Evolutionary conservation across 2,329 filamentous ascomycete species (phyloP).

Genomic region (Colletotrichum graminicola): DNA sequence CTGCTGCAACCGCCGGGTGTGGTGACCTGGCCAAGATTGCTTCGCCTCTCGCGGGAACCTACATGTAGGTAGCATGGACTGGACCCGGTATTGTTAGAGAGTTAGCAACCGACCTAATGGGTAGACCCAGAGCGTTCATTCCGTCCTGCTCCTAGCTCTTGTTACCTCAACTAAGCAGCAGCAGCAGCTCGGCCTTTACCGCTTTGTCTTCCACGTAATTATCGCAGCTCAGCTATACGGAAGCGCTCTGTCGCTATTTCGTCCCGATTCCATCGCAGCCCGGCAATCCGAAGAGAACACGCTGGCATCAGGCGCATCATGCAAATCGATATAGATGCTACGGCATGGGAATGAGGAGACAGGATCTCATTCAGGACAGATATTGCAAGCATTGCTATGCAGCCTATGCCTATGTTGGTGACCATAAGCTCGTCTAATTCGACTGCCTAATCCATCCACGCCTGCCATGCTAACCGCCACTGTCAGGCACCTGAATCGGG

Average conservation of each 20-base stretch:
- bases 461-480: constrained; percentile 26
- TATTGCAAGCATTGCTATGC: not conserved
- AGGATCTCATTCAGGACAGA: not conserved
- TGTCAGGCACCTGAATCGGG: constrained; percentile 14
- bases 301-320: not conserved
- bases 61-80: constrained; percentile 3
- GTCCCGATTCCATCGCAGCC: not conserved
- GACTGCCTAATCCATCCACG: constrained; percentile 11
- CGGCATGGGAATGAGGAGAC: not conserved
- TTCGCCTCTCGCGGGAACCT: not conserved
- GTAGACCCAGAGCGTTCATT: not conserved
- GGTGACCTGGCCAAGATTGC: constrained; percentile 17
- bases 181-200: constrained; percentile 26
- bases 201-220: constrained; percentile 18
- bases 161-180: not conserved
- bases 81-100: constrained; percentile 12
- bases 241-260: constrained; percentile 8
- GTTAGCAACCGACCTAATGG: not conserved
- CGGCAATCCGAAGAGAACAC: not conserved
- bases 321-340: not conserved
- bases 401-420: not conserved
- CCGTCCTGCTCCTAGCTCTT: not conserved
- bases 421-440: constrained; percentile 1
- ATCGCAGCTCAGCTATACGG: not conserved
- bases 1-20: constrained; percentile 11